Evolutionary conservation across 1,284 basidiomycete genomes (phyloP).

Genomic region (Microstroma glucosiphilum): DNA sequence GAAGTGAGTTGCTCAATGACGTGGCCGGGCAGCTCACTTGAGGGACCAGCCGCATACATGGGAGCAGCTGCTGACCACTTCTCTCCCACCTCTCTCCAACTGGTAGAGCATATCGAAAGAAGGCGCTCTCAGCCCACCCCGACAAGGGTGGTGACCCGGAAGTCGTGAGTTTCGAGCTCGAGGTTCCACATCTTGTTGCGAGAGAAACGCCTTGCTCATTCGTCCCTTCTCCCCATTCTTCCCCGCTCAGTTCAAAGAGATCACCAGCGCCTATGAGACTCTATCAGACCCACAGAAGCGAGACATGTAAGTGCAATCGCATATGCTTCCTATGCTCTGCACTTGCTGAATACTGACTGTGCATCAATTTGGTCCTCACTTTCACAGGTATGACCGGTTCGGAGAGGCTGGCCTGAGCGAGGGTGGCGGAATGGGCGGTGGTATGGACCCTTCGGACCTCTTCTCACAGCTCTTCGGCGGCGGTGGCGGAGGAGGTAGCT

Average conservation of each 20-base stretch:
- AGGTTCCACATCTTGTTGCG: neutral
- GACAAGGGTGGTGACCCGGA: constrained; percentile 95
- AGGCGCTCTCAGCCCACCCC: constrained; percentile 61
- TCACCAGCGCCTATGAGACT: constrained; percentile 93
- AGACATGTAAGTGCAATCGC: constrained; percentile 19
- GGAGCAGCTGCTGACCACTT: neutral
- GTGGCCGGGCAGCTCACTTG: neutral
- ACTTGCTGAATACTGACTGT: neutral
- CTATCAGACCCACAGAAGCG: constrained; percentile 78
- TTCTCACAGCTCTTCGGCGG: constrained; percentile 92
- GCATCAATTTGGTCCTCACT: constrained; percentile 11
- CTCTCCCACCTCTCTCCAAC: neutral
- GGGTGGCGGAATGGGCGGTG: constrained; percentile 60
- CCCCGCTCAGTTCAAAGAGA: constrained; percentile 78
- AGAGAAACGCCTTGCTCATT: neutral
- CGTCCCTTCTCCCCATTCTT: neutral
- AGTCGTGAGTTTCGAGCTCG: constrained; percentile 24
- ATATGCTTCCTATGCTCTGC: neutral
- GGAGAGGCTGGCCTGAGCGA: constrained; percentile 88
- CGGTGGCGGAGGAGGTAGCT: constrained; percentile 61
- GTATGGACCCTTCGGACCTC: constrained; percentile 95
- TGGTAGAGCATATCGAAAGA: constrained; percentile 33
- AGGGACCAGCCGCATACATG: neutral
- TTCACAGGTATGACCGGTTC: constrained; percentile 69
- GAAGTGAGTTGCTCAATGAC: constrained; percentile 33